phyloP scores from a whole-genome alignment of 2,329 filamentous ascomycete genomes.

The Knufia fluminis region DNA sequence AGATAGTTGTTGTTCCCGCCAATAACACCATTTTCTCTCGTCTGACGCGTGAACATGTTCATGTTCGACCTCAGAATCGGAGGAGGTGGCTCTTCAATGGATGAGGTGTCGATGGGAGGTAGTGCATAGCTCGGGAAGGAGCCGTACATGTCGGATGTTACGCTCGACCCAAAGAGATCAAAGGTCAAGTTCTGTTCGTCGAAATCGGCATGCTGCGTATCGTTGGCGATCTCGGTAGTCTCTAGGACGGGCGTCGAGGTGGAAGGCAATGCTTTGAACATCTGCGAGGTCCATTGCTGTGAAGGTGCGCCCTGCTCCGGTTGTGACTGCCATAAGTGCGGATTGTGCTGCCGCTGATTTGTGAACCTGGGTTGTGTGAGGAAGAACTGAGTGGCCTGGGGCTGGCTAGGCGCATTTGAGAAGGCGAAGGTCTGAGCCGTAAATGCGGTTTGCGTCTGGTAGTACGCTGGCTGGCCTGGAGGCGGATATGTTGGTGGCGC shows the following conservation, averaged over 20 bases:
- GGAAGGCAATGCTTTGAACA: constrained; percentile 6
- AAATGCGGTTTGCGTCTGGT: neutral
- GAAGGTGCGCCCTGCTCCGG: neutral
- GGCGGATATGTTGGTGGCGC: neutral
- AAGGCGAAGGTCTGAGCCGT: neutral
- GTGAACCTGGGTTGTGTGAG: neutral
- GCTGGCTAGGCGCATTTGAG: neutral
- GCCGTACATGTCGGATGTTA: neutral
- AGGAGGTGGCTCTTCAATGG: neutral
- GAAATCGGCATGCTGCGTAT: neutral
- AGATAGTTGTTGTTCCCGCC: constrained; percentile 8
- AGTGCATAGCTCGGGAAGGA: neutral
- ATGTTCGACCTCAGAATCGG: neutral
- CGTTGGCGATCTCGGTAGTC: neutral
- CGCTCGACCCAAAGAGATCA: neutral
- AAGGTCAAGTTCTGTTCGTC: neutral
- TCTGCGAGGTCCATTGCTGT: constrained; percentile 5
- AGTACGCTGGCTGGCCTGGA: neutral
- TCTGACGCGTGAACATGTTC: constrained; percentile 9
- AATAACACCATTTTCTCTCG: constrained; percentile 7
- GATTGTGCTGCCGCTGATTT: constrained; percentile 3
- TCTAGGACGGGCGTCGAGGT: neutral
- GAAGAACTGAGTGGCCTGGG: neutral
- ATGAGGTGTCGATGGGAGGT: neutral
- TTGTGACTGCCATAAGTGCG: neutral